A percentile compares a stretch with the other conserved stretches of the same genome.
These are phyloP conservation scores for Luzula sylvatica DNA, from an alignment of 176 grass and related monocot genomes.

Conservation along the genomic window DNA sequence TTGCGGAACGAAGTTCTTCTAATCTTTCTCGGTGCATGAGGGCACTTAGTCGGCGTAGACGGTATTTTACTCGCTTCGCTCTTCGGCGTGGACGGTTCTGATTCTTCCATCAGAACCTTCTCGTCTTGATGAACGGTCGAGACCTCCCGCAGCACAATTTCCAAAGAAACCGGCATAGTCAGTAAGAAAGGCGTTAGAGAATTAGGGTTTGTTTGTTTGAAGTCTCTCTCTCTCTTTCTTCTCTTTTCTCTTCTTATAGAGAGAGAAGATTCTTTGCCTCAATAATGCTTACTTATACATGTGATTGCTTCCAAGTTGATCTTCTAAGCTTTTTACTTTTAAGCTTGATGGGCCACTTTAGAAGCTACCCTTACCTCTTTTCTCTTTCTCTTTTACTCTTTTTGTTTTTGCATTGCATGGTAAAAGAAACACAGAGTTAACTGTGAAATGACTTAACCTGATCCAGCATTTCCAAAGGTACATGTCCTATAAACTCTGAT, in stretches of 20 bases:
- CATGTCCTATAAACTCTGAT: too few species aligned
- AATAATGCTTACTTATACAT: background rate
- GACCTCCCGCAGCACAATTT: slow-evolving; percentile 4
- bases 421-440: too few species aligned
- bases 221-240: slow-evolving; percentile 8
- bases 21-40: slow-evolving; percentile 28
- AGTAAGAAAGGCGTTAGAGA: background rate
- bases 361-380: background rate
- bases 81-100: slow-evolving; percentile 2
- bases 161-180: slow-evolving; percentile 2
- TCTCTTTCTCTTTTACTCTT: background rate
- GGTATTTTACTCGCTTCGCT: slow-evolving; percentile 16
- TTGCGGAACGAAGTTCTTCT: background rate
- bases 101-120: background rate
- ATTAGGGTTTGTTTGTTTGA: background rate
- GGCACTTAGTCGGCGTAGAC: background rate
- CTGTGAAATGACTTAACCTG: too few species aligned
- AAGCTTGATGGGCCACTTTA: background rate
- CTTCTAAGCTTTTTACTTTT: background rate
- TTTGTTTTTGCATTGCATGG: background rate
- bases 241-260: slow-evolving; percentile 1
- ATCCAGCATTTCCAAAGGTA: too few species aligned
- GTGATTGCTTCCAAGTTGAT: slow-evolving; percentile 13
- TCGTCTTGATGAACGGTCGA: background rate
- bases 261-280: slow-evolving; percentile 1